A percentile compares a stretch with the other conserved stretches of the same genome.
Conservation (phyloP, 1,284 basidiomycete genomes). For the Heterobasidion parviporum region DNA sequence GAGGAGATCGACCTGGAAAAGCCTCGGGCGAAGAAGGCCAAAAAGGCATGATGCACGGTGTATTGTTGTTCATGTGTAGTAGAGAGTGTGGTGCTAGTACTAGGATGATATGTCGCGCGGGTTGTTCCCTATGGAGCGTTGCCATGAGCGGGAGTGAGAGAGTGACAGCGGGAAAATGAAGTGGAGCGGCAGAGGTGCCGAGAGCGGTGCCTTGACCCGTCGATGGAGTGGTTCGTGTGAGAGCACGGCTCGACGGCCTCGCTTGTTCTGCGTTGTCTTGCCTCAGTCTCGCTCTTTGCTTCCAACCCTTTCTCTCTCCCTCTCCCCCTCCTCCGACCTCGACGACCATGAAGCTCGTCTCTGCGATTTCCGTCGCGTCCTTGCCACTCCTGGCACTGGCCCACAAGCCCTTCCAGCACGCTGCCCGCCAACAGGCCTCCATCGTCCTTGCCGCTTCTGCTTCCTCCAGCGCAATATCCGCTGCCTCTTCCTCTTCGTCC, state of each 20-base stretch:
- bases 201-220: too few relatives aligned
- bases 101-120: too few relatives aligned
- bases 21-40: slow-evolving; percentile 63
- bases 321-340: slow-evolving; percentile 12
- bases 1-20: slow-evolving; percentile 81
- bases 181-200: too few relatives aligned
- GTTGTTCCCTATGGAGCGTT: neutral
- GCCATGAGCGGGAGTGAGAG: too few relatives aligned
- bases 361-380: slow-evolving; percentile 20
- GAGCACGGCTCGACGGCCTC: too few relatives aligned
- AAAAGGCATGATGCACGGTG: slow-evolving; percentile 8
- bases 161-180: too few relatives aligned
- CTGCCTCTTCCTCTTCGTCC: slow-evolving; percentile 13
- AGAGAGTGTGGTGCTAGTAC: too few relatives aligned
- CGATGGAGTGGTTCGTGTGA: too few relatives aligned
- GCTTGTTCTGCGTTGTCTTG: too few relatives aligned
- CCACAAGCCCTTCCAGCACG: slow-evolving; percentile 13
- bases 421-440: slow-evolving; percentile 21
- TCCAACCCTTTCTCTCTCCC: slow-evolving; percentile 13
- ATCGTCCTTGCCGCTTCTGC: slow-evolving; percentile 21
- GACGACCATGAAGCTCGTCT: slow-evolving; percentile 33
- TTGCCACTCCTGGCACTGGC: slow-evolving; percentile 23
- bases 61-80: neutral
- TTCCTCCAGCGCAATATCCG: slow-evolving; percentile 18
- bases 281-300: neutral